phyloP scores from a whole-genome alignment of 176 grass and related monocot genomes.

The Alloteropsis semialata region DNA sequence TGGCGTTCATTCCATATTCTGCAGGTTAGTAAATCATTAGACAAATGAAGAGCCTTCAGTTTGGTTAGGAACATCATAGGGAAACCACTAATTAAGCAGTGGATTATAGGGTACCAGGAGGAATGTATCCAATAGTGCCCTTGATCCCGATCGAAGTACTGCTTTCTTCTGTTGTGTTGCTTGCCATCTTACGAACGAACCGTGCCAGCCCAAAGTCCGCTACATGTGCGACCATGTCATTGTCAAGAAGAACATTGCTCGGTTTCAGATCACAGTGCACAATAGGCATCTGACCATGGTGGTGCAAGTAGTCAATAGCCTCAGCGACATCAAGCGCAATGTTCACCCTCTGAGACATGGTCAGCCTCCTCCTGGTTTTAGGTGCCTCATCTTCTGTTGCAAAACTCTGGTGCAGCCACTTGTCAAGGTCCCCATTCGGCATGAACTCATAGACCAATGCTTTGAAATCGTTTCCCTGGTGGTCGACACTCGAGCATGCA shows the following conservation, averaged over 20 bases:
- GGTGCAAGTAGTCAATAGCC: conserved; percentile 38
- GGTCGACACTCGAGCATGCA: conserved; percentile 33
- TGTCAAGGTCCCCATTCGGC: conserved; percentile 33
- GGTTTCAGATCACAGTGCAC: conserved; percentile 44
- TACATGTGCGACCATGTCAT: conserved; percentile 25
- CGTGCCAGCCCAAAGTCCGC: conserved; percentile 41
- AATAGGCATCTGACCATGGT: conserved; percentile 11
- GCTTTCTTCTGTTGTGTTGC: conserved; percentile 3
- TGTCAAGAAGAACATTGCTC: conserved; percentile 33
- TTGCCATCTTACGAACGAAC: conserved; percentile 30
- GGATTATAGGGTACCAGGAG: background rate
- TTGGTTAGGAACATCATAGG: background rate
- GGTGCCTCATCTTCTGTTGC: background rate
- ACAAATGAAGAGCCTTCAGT: background rate
- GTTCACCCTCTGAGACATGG: conserved; percentile 28
- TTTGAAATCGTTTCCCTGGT: conserved; percentile 43
- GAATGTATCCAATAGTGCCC: conserved; percentile 29
- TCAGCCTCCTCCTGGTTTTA: background rate
- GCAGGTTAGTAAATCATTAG: background rate
- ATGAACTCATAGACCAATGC: conserved; percentile 44
- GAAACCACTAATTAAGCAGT: background rate
- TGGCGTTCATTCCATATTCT: conserved; percentile 19
- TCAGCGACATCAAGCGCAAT: conserved; percentile 27
- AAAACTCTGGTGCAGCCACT: conserved; percentile 25
- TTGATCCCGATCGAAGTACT: background rate